These are phyloP conservation scores for Xylaria cubensis DNA, from an alignment of 495 filamentous ascomycete genomes.

Conservation along the genomic window DNA sequence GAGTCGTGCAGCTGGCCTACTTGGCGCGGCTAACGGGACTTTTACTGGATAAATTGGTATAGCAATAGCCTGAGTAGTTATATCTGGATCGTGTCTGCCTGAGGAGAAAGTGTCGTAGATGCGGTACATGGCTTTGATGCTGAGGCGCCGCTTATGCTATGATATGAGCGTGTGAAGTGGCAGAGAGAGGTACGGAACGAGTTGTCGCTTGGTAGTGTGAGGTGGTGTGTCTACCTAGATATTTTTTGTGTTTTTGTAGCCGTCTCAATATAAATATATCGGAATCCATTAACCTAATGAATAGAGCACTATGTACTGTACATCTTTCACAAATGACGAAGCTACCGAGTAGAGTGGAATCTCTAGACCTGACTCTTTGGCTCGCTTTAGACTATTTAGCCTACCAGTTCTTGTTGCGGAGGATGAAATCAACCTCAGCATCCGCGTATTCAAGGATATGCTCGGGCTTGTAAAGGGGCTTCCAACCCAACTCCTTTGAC, in stretches of 20 bases:
- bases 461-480: constrained; percentile 43
- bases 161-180: background rate
- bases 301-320: background rate
- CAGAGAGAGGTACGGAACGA: background rate
- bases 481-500: constrained; percentile 49
- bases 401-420: constrained; percentile 31
- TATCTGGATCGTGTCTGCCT: background rate
- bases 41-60: background rate
- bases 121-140: background rate
- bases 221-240: background rate
- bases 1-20: no score
- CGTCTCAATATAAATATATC: background rate
- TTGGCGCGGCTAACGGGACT: background rate
- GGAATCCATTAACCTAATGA: background rate
- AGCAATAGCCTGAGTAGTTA: background rate
- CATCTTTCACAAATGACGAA: background rate
- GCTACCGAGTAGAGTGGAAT: no score
- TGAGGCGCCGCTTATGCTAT: background rate
- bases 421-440: constrained; percentile 50
- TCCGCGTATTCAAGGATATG: constrained; percentile 50
- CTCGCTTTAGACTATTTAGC: background rate
- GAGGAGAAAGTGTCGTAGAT: background rate
- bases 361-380: background rate
- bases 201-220: background rate
- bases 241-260: constrained; percentile 14